Evolutionary conservation across 129 eudicot species (phyloP).

Genomic region (Chrysanthemum lavandulifolium): DNA sequence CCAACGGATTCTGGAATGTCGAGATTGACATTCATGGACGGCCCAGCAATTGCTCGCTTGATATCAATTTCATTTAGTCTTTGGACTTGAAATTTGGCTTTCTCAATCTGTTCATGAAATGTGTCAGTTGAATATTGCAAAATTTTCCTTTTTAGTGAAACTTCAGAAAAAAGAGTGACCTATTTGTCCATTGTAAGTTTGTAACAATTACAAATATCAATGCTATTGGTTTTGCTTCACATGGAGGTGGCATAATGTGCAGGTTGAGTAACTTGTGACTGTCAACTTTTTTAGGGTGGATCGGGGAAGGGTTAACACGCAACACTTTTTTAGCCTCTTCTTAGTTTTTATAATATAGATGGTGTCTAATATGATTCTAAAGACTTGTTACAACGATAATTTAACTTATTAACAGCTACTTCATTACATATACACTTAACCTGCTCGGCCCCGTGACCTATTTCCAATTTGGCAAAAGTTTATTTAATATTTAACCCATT

Average conservation of each 20-base stretch:
- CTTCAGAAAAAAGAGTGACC: neutral
- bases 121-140: neutral
- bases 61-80: conserved; percentile 63
- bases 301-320: neutral
- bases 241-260: neutral
- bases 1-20: conserved; percentile 98
- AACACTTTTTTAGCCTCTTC: neutral
- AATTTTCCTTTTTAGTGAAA: neutral
- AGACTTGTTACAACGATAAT: neutral
- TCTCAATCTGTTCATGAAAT: conserved; percentile 52
- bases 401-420: no score
- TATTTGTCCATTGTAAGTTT: neutral
- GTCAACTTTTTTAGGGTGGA: neutral
- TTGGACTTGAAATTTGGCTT: conserved; percentile 55
- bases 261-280: neutral
- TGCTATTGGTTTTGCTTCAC: neutral
- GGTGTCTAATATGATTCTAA: neutral
- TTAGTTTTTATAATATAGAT: neutral
- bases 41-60: conserved; percentile 69
- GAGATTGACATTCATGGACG: conserved; percentile 64
- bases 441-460: no score
- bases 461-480: neutral
- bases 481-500: neutral
- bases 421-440: no score
- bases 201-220: neutral